phyloP scores from a whole-genome alignment of 1,139 yeast genomes.

The Blastobotrys malaysiensis region DNA sequence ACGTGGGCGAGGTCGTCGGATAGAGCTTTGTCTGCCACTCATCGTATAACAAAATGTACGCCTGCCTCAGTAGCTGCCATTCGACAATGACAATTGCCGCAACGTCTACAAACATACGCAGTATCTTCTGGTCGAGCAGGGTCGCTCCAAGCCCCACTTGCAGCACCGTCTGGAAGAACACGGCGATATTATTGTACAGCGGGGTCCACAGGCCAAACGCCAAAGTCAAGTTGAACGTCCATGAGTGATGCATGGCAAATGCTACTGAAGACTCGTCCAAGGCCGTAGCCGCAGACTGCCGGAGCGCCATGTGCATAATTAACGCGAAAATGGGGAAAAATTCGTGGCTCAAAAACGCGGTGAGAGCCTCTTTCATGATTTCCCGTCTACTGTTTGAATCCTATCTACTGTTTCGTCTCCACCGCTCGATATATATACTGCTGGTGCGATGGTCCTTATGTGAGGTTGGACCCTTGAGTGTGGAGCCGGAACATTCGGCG shows the following conservation, averaged over 20 bases:
- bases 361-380: neutral
- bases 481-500: neutral
- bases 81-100: neutral
- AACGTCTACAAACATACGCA: neutral
- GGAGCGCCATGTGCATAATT: neutral
- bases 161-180: slow-evolving; percentile 1
- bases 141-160: neutral
- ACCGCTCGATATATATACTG: neutral
- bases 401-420: neutral
- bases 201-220: slow-evolving; percentile 10
- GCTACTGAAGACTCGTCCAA: neutral
- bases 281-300: neutral
- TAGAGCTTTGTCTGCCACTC: neutral
- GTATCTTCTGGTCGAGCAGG: neutral
- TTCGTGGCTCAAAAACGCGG: neutral
- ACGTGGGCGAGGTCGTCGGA: neutral
- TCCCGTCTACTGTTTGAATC: neutral
- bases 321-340: neutral
- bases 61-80: neutral
- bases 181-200: slow-evolving; percentile 3
- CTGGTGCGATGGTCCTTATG: neutral
- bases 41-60: neutral
- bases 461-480: neutral
- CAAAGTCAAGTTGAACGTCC: slow-evolving; percentile 12
- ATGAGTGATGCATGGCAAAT: slow-evolving; percentile 8